Conservation (phyloP, 2,329 filamentous ascomycete genomes). For the Cercospora zeina region DNA sequence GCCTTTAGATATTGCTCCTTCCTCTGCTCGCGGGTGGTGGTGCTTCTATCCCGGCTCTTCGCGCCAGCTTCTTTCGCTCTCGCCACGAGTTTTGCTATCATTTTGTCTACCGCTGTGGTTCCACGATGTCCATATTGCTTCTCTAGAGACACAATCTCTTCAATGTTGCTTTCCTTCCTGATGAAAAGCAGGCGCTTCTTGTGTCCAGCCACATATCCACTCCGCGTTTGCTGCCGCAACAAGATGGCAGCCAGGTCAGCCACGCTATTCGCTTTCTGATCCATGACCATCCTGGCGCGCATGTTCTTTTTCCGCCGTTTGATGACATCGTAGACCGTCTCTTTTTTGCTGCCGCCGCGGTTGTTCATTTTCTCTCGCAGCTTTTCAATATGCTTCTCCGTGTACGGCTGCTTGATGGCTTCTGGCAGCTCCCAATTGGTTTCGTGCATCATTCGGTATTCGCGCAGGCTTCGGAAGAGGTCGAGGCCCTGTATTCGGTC, state of each 20-base stretch:
- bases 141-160: constrained; percentile 30
- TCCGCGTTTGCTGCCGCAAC: constrained; percentile 49
- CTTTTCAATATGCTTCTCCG: constrained; percentile 44
- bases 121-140: constrained; percentile 21
- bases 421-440: constrained; percentile 48
- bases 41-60: constrained; percentile 12
- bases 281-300: constrained; percentile 59
- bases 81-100: constrained; percentile 21
- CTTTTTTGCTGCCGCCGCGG: constrained; percentile 38
- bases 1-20: constrained; percentile 13
- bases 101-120: constrained; percentile 26
- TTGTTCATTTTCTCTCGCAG: constrained; percentile 44
- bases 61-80: constrained; percentile 12
- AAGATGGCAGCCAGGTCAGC: constrained; percentile 62
- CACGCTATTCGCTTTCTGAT: constrained; percentile 64
- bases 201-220: constrained; percentile 31
- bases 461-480: constrained; percentile 60
- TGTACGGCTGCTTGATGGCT: constrained; percentile 42
- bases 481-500: constrained; percentile 51
- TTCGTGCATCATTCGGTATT: constrained; percentile 62
- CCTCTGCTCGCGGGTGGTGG: constrained; percentile 3
- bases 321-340: constrained; percentile 37
- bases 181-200: constrained; percentile 16
- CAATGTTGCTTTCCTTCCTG: constrained; percentile 24
- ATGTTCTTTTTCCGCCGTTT: constrained; percentile 48